These are phyloP conservation scores for Nelumbo lutea DNA, from an alignment of 164 flowering plant species.

Conservation along the genomic window DNA sequence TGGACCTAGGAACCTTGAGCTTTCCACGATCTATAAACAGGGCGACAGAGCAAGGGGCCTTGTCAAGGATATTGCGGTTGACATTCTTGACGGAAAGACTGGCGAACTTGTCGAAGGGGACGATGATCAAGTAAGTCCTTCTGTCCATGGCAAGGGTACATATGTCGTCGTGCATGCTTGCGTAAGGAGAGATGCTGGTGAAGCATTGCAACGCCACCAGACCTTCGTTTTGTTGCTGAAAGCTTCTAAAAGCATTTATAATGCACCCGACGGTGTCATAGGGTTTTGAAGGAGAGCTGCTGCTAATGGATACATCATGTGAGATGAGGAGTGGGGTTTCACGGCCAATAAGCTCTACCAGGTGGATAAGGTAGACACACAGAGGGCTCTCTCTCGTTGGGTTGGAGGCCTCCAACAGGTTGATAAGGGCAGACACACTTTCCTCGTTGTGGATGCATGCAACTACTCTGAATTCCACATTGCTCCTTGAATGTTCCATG, in stretches of 20 bases:
- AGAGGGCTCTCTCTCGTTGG: constrained; percentile 35
- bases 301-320: constrained; percentile 14
- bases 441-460: constrained; percentile 37
- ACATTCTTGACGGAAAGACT: background rate
- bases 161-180: constrained; percentile 44
- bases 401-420: constrained; percentile 37
- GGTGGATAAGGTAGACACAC: constrained; percentile 20
- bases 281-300: background rate
- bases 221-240: constrained; percentile 12
- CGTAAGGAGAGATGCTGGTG: constrained; percentile 34
- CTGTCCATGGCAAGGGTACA: constrained; percentile 41
- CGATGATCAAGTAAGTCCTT: constrained; percentile 24
- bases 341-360: constrained; percentile 41
- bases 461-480: constrained; percentile 35
- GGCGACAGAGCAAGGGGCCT: background rate
- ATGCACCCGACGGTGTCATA: constrained; percentile 22
- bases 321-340: constrained; percentile 31
- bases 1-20: background rate
- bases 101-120: constrained; percentile 1
- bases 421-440: constrained; percentile 26
- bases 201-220: constrained; percentile 18
- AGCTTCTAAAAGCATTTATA: constrained; percentile 27
- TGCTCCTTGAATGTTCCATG: constrained; percentile 20
- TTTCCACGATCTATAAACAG: background rate
- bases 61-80: background rate